phyloP scores from a whole-genome alignment of 306 rosid species.

The Parietaria judaica region DNA sequence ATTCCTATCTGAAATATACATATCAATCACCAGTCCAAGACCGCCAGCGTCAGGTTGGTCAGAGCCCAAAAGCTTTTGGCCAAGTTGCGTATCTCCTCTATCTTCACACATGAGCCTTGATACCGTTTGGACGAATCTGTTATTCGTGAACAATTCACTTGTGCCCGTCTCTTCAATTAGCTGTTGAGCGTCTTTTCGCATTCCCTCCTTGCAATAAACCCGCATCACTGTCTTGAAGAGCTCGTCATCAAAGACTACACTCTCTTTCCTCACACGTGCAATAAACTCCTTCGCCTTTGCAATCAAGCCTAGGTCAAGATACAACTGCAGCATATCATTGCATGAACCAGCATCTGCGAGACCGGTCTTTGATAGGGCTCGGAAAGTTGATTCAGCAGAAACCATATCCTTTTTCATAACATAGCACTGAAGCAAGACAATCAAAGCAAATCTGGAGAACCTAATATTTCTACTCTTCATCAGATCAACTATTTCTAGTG shows the following conservation, averaged over 20 bases:
- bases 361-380: slow-evolving; percentile 67
- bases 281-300: slow-evolving; percentile 63
- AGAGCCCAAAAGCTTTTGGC: slow-evolving; percentile 23
- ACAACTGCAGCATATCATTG: slow-evolving; percentile 67
- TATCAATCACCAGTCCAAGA: slow-evolving; percentile 55
- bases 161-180: slow-evolving; percentile 44
- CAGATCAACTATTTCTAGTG: slow-evolving; percentile 51
- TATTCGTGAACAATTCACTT: slow-evolving; percentile 24
- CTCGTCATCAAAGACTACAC: slow-evolving; percentile 48
- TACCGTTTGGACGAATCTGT: slow-evolving; percentile 46
- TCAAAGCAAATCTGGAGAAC: slow-evolving; percentile 76
- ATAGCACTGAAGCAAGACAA: slow-evolving; percentile 74
- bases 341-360: slow-evolving; percentile 86
- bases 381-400: slow-evolving; percentile 61
- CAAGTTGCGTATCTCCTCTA: slow-evolving; percentile 32
- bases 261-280: slow-evolving; percentile 39
- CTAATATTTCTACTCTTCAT: slow-evolving; percentile 65
- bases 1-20: slow-evolving; percentile 46
- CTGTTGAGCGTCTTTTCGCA: slow-evolving; percentile 53
- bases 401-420: slow-evolving; percentile 68
- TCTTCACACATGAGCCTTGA: slow-evolving; percentile 36
- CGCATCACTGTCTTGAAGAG: slow-evolving; percentile 61
- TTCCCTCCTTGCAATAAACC: slow-evolving; percentile 70
- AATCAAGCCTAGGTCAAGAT: slow-evolving; percentile 40
- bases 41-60: slow-evolving; percentile 52